Percentiles rank a stretch among this genome's conserved stretches.
Evolutionary conservation across 208 protist genomes (phyloP).

Genomic region (Trypanosoma boissoni): DNA sequence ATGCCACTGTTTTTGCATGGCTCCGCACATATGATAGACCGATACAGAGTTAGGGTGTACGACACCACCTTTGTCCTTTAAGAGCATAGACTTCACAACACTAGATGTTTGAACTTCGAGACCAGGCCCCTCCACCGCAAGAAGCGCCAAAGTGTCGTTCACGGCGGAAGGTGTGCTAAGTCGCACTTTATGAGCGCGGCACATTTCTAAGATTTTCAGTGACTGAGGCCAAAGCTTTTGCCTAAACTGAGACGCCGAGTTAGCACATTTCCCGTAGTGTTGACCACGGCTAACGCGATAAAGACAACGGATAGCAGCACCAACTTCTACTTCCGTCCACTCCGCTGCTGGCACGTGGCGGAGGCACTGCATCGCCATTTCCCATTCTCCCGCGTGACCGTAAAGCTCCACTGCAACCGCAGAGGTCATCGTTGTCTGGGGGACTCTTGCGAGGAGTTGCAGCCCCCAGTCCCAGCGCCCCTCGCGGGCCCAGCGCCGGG

Average conservation of each 20-base stretch:
- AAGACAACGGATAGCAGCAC: conserved; percentile 40
- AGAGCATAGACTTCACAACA: conserved; percentile 39
- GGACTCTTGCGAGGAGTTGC: conserved; percentile 19
- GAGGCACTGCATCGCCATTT: conserved; percentile 35
- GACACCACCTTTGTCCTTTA: neutral
- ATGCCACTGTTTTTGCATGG: conserved; percentile 26
- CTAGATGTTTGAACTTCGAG: conserved; percentile 43
- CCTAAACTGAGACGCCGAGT: neutral
- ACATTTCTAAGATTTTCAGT: conserved; percentile 19
- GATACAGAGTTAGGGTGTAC: conserved; percentile 53
- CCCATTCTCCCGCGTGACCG: conserved; percentile 30
- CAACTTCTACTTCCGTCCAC: conserved; percentile 72
- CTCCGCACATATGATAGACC: conserved; percentile 53
- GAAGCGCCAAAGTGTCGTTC: conserved; percentile 56
- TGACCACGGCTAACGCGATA: conserved; percentile 32
- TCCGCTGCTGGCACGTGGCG: conserved; percentile 22
- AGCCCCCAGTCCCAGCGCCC: conserved; percentile 23
- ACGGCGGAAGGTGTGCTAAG: conserved; percentile 49
- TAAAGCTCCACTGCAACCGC: conserved; percentile 42
- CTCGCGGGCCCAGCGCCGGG: conserved; percentile 10
- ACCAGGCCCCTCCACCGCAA: conserved; percentile 23
- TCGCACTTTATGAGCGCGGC: conserved; percentile 8
- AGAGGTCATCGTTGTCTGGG: conserved; percentile 25
- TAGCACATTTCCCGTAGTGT: neutral
- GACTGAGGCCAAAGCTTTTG: conserved; percentile 3